Conservation (phyloP, 2,329 filamentous ascomycete species). For the Pestalotiopsis sp. region DNA sequence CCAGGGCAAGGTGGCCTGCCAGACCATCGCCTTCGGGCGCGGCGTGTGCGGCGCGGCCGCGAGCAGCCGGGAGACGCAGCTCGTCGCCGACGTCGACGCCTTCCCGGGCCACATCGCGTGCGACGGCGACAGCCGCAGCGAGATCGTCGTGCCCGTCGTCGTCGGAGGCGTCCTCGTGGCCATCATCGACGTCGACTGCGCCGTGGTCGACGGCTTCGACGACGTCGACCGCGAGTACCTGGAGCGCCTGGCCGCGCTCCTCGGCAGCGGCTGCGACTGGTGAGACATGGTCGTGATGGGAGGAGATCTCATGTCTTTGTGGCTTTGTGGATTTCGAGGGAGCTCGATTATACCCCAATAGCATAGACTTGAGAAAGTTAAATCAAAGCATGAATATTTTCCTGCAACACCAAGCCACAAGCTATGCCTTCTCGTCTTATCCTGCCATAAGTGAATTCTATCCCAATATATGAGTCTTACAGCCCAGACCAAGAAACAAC, state of each 20-base stretch:
- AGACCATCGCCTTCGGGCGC: constrained; percentile 71
- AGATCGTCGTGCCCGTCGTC: constrained; percentile 85
- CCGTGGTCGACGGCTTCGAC: constrained; percentile 67
- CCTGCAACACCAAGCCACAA: not conserved
- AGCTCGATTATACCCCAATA: not conserved
- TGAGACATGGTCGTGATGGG: constrained; percentile 25
- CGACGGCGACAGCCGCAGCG: constrained; percentile 74
- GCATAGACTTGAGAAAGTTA: not conserved
- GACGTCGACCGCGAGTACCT: constrained; percentile 66
- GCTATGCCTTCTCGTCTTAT: not conserved
- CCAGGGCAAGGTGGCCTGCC: constrained; percentile 79
- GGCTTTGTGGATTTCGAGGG: not conserved
- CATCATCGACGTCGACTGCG: constrained; percentile 82
- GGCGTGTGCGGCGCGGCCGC: constrained; percentile 80
- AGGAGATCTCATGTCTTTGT: not conserved
- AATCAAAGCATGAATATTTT: not conserved
- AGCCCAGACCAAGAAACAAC: no score
- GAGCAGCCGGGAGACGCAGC: constrained; percentile 59
- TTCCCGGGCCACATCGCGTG: constrained; percentile 85
- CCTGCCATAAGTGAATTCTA: no score
- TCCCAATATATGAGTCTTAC: no score
- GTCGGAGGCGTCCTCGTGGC: no score
- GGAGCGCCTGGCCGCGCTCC: constrained; percentile 65
- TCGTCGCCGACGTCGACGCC: constrained; percentile 69
- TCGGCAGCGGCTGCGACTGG: constrained; percentile 69